A percentile compares a stretch with the other conserved stretches of the same genome.
Evolutionary conservation across 169 alveolate species (phyloP).

Genomic region (Perkinsus chesapeaki): DNA sequence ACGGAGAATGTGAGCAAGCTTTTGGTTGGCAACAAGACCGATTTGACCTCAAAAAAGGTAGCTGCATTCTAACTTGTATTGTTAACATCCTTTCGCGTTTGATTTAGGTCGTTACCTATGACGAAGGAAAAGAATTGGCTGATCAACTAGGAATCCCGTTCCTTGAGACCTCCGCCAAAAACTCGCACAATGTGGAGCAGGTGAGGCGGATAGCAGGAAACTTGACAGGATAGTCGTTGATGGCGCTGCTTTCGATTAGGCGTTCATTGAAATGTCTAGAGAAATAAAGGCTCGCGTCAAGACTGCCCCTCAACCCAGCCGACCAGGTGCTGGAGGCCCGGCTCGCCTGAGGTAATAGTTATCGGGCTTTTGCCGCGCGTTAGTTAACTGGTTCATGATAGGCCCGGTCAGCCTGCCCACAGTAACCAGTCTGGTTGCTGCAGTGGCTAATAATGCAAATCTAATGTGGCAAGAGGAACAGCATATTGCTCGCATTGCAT

Average conservation of each 20-base stretch:
- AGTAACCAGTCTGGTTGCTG: neutral
- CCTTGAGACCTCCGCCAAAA: slow-evolving; percentile 67
- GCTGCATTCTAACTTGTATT: neutral
- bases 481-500: no score
- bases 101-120: slow-evolving; percentile 42
- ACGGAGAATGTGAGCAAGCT: slow-evolving; percentile 75
- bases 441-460: neutral
- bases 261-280: slow-evolving; percentile 43
- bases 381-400: neutral
- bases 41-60: slow-evolving; percentile 45
- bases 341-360: neutral
- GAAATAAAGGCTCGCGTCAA: slow-evolving; percentile 40
- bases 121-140: slow-evolving; percentile 54
- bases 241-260: slow-evolving; percentile 15
- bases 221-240: neutral
- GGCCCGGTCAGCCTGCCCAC: neutral
- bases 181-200: slow-evolving; percentile 63
- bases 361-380: neutral
- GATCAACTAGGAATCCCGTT: slow-evolving; percentile 54
- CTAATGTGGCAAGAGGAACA: no score
- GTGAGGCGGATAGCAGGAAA: no score
- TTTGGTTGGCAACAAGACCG: slow-evolving; percentile 91
- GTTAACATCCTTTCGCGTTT: neutral
- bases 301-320: neutral
- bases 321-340: neutral